Evolutionary conservation across 176 grass and related monocot genomes (phyloP), one percentile per base, ranked within the genome.

Genomic region (Carex littledalei): DNA sequence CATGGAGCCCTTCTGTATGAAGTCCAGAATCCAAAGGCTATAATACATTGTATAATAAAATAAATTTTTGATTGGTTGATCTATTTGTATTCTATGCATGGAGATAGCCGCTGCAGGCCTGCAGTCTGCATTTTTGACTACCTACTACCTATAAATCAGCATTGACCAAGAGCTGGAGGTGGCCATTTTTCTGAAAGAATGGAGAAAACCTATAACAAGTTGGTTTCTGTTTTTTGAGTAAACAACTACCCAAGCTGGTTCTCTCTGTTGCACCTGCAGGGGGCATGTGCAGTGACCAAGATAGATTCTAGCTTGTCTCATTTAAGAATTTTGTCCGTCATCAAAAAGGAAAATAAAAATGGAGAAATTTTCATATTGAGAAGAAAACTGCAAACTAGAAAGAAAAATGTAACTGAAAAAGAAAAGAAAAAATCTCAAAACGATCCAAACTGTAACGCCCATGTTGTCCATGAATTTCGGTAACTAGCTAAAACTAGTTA

Each of bases 211-310:
- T 41, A 62, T 63, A 45, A 49, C 41, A 73, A 73, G 69, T 8
- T 73, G 69, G 67, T 43, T 43, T 39, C 15, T 26, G 57, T 67
- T 67, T 43, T 43, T 71, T 11, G 16, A 20, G 68, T 73, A 73
- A 73, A 58, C 15, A 80, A 81, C 31, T 80, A 41, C 15, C 15
- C 61, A 81, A 64, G 59, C 41, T 50, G 57, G 79, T 43, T 66
- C 57, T 82, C 26, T 49, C 13, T 82, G 79, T 82, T 82, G 31
- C n/a, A 45, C 58, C 59, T 29, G 35, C 41, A 43, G 37, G 41
- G 11, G 41, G 59, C 79, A 82, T 82, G 79, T 82, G 79, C 79
- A 82, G 32, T 65, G 79, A 65, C 79, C 79, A 82, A 82, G 59
- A 63, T 66, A 63, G 57, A 82, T 80, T 82, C 59, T 82, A 82